Conservation (phyloP, 2,329 filamentous ascomycete genomes). For the Dactylellina drechsleri region DNA sequence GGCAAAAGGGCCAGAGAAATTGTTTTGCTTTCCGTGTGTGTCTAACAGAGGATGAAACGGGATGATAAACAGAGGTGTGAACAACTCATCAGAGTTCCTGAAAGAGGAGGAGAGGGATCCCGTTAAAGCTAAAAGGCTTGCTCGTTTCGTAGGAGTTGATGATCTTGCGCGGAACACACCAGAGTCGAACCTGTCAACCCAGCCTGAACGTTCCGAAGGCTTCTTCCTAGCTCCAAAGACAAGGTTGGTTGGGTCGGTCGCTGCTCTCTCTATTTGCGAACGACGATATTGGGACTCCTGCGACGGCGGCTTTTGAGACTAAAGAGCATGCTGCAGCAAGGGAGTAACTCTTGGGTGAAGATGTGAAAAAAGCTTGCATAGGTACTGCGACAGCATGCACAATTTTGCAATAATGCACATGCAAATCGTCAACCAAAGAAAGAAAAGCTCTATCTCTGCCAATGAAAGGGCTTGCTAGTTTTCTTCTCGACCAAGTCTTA, state of each 20-base stretch:
- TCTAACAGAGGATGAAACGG: slow-evolving; percentile 29
- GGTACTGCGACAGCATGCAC: slow-evolving; percentile 50
- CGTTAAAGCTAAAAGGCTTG: slow-evolving; percentile 49
- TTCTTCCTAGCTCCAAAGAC: slow-evolving; percentile 23
- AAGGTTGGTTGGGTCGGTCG: slow-evolving; percentile 30
- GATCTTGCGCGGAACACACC: slow-evolving; percentile 27
- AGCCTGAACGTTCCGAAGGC: slow-evolving; percentile 42
- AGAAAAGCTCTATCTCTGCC: slow-evolving; percentile 33
- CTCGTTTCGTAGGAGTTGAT: slow-evolving; percentile 37
- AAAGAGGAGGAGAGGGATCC: slow-evolving; percentile 26
- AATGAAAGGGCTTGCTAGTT: slow-evolving; percentile 23
- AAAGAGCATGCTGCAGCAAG: slow-evolving; percentile 42
- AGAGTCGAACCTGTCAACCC: slow-evolving; percentile 35
- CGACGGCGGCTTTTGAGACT: slow-evolving; percentile 42
- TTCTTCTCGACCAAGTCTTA: slow-evolving; percentile 11
- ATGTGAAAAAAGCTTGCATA: slow-evolving; percentile 54
- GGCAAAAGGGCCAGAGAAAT: slow-evolving; percentile 25
- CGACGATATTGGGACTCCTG: slow-evolving; percentile 29
- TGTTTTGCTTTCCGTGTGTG: slow-evolving; percentile 32
- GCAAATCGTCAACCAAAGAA: slow-evolving; percentile 20
- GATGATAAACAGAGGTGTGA: slow-evolving; percentile 41
- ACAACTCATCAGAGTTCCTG: slow-evolving; percentile 49
- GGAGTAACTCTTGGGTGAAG: slow-evolving; percentile 42
- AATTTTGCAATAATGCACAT: slow-evolving; percentile 54
- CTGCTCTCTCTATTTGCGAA: slow-evolving; percentile 27